Evolutionary conservation across 805 yeast species (phyloP), one percentile per base, ranked within the genome.

Genomic region (Candida easanensis): DNA sequence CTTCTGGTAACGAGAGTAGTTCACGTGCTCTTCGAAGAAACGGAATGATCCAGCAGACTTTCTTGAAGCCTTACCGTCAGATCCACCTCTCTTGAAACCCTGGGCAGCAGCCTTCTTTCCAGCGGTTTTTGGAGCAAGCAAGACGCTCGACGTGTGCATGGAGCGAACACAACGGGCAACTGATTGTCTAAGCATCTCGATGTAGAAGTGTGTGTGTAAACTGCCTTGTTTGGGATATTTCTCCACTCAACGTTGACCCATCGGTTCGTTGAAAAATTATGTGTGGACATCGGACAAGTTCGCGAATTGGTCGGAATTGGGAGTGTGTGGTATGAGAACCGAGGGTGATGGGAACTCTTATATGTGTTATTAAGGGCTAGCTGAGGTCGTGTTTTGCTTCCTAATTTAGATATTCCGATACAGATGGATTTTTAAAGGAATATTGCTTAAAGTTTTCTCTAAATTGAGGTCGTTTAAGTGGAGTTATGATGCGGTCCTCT

Each of bases 1-100:
- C 26, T 51, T 48, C 27, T 60, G 45, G 28, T 57, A 57, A 22
- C 58, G 60, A 3, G 63, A 55, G 6, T 66, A 61, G 22, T 50
- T 42, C 38, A 51, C 40, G 28, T 51, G 52, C 20, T 51, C 53
- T 20, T 49, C 47, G 34, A 51, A 51, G 44, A 45, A 34, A 21
- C 51, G 44, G 49, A 45, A 45, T 1, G 51, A 47, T n/a, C 55
- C 55, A 23, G 53, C 38, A 38, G 53, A 45, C 50, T 51, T 51
- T 39, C 44, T 49, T 8, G 42, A 21, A 5, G 44, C 16, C 33
- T 37, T 46, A 4, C 38, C 39, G 7, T 42, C 30, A 5, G 42
- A 45, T 16, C 46, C 50, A 4, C 42, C 44, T 20, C 32, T 46
- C 46, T 48, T 50, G 48, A 45, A 50, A 4, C 51, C 51, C 19